Evolutionary conservation across 345 rosid genomes (phyloP), one percentile per base, ranked within the genome.

Genomic region (Fremontodendron californicum): DNA sequence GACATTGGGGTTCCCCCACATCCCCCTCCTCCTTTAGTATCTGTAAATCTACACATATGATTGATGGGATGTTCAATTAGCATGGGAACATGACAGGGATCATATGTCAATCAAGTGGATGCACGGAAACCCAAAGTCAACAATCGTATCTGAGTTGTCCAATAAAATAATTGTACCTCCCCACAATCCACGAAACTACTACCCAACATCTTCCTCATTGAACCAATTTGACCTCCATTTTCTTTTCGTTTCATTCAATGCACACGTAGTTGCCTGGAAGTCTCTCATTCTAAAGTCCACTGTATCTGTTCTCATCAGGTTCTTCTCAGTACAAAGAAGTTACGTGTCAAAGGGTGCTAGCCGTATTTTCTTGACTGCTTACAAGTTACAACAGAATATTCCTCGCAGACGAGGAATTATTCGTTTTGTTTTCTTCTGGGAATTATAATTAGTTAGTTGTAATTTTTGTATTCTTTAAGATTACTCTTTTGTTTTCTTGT

Each of bases 321-420:
- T 27, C 45, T 61, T 21, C 52, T 18, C 5, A 10, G 8, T 19
- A 9, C 12, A 19, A 21, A 33, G 43, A 57, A 68, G 46, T 77
- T 78, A 81, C 95, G 92, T 87, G 95, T 87, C 92, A 85, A 85
- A 86, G 62, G 45, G 74, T 82, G 35, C 19, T 78, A 63, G 96
- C 92, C 80, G 94, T 81, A 74, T 77, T 83, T 85, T 67, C 86
- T 90, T 89, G 96, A 93, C 95, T 71, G 39, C 54, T 52, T 19
- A n/a, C n/a, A n/a, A n/a, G n/a, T 29, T n/a, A n/a, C 67, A 75
- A 71, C 40, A 39, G 54, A 33, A 76, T 45, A 23, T 23, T 35
- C 12, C 63, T 18, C 43, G 48, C 49, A 70, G 71, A 79, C 43
- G 46, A 43, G 37, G 3, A 62, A 74, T 75, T 66, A 75, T 42